Evolutionary conservation across 2,329 filamentous ascomycete genomes (phyloP).

Genomic region (Venturia pyrina): DNA sequence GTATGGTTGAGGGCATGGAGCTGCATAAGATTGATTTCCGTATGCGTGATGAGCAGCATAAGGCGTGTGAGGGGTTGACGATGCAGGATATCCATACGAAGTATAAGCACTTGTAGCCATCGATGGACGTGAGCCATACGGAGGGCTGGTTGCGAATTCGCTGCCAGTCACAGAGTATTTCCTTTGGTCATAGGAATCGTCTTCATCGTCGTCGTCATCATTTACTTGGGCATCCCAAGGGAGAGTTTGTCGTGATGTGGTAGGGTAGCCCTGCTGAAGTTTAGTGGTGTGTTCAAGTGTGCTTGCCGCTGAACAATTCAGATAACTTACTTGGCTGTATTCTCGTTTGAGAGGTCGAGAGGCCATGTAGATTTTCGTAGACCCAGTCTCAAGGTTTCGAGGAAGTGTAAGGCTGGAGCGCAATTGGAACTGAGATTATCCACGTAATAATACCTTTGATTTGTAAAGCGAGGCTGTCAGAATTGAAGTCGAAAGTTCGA

Average conservation of each 20-base stretch:
- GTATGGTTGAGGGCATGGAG: neutral
- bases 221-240: neutral
- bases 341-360: neutral
- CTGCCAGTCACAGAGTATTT: neutral
- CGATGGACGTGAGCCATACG: neutral
- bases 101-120: neutral
- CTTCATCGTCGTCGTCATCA: neutral
- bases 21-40: neutral
- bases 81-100: neutral
- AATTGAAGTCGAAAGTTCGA: neutral
- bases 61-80: neutral
- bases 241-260: neutral
- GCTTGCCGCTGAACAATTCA: neutral
- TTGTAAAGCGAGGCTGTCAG: neutral
- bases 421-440: neutral
- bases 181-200: neutral
- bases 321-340: neutral
- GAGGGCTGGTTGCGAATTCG: neutral
- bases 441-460: neutral
- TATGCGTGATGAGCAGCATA: neutral
- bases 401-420: neutral
- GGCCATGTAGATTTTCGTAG: neutral
- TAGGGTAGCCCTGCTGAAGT: neutral
- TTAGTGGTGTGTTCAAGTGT: neutral
- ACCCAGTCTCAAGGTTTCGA: neutral